Evolutionary conservation across 805 yeast genomes (phyloP), one percentile per base, ranked within the genome.

Genomic region (Torulaspora quercuum): DNA sequence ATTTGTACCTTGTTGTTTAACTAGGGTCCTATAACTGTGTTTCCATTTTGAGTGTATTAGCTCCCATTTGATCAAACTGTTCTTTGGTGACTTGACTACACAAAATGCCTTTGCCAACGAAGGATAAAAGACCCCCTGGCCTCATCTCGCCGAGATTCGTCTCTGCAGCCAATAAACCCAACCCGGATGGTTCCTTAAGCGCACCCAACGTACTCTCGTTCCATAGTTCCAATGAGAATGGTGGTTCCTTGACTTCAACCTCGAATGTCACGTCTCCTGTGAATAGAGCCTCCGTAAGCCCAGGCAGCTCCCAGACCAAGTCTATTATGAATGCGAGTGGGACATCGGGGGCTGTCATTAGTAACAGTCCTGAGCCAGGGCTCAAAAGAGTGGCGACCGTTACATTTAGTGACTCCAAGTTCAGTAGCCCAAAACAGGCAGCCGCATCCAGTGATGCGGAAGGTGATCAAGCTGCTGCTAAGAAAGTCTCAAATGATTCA

Each of bases 241-340:
- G 24, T n/a, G 27, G 33, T 7, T 28, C 32, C 3, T 25, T 12
- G 5, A 16, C 34, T 13, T 28, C 25, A 11, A 38, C 39, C 6
- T 20, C 51, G 3, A 34, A 25, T 25, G 29, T 28, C 17, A 37
- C 35, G 16, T 37, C 50, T 9, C 49, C 52, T 3, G 43, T 42
- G 21, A 31, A 26, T 17, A 45, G 50, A 28, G 35, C 31, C 11
- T 48, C 58, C 13, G 48, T 43, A 20, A 49, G 59, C 33, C 58
- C 58, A 14, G 46, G 48, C 16, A 40, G 47, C 7, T 42, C 49
- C n/a, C 48, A 48, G 11, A 52, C 59, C 3, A 59, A 55, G 33
- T 53, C 63, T 6, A 59, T 59, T 12, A 59, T 59, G 63, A 59
- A 59, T 34, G 54, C 40, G 1, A 54, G 57, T 28, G 63, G 63